These are phyloP conservation scores for Ogataea methanolica DNA, from an alignment of 805 yeast species.

Conservation along the genomic window DNA sequence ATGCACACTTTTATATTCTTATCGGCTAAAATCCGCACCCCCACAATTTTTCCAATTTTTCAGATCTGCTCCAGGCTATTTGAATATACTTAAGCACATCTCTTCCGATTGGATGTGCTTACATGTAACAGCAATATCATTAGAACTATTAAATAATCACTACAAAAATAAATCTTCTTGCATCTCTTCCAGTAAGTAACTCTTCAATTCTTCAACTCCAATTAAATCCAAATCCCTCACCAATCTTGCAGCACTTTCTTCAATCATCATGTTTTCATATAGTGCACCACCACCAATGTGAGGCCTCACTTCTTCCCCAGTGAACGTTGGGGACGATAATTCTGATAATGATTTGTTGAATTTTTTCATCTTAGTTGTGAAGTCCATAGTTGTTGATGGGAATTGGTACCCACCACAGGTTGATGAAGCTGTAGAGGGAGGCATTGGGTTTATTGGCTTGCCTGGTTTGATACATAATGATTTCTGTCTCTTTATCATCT, in stretches of 20 bases:
- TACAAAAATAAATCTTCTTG: constrained; percentile 16
- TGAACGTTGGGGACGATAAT: constrained; percentile 3
- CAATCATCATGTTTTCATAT: background rate
- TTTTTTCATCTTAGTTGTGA: constrained; percentile 3
- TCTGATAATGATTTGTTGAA: constrained; percentile 6
- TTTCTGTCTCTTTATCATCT: constrained; percentile 3
- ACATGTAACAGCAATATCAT: no score
- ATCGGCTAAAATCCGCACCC: no score
- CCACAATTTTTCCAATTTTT: no score
- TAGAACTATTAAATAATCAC: background rate
- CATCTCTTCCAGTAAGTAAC: constrained; percentile 7
- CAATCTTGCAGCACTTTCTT: constrained; percentile 1
- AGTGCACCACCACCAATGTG: background rate
- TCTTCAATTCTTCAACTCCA: constrained; percentile 11
- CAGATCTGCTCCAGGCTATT: no score
- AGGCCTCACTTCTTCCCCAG: background rate
- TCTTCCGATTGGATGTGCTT: no score
- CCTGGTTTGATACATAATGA: constrained; percentile 2
- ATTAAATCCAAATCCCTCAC: constrained; percentile 9
- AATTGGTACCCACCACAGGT: background rate
- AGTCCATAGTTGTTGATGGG: constrained; percentile 1
- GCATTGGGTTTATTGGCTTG: background rate
- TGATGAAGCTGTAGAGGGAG: background rate
- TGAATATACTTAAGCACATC: no score
- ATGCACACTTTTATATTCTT: no score